Evolutionary conservation across 371 early-diverging fungal species (phyloP).

Genomic region (Chytridiales sp.): DNA sequence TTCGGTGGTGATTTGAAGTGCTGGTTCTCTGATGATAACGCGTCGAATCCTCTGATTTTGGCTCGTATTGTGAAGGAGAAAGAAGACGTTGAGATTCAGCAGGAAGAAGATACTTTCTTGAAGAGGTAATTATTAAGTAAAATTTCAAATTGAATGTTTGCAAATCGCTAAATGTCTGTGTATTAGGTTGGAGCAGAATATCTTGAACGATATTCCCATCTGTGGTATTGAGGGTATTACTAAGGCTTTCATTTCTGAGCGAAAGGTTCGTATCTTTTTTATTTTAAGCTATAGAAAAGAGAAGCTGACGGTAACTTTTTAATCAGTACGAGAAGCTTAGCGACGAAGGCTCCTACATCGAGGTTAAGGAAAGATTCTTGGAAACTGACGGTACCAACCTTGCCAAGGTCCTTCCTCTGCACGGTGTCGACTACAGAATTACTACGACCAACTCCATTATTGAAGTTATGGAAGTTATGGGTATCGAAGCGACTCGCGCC

Average conservation of each 20-base stretch:
- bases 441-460: slow-evolving; percentile 92
- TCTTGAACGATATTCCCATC: slow-evolving; percentile 84
- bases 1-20: slow-evolving; percentile 73
- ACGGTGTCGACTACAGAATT: slow-evolving; percentile 78
- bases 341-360: slow-evolving; percentile 69
- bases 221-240: slow-evolving; percentile 89
- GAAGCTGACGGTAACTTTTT: too few species aligned
- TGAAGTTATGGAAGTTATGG: slow-evolving; percentile 93
- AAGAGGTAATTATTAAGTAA: slow-evolving; percentile 44
- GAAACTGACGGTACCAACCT: slow-evolving; percentile 98
- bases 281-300: neutral
- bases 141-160: neutral
- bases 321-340: slow-evolving; percentile 32
- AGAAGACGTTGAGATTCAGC: slow-evolving; percentile 51
- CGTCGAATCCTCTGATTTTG: slow-evolving; percentile 85
- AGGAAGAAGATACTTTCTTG: slow-evolving; percentile 89
- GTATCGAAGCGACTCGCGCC: slow-evolving; percentile 97
- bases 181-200: slow-evolving; percentile 67
- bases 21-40: slow-evolving; percentile 93
- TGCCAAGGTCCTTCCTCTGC: slow-evolving; percentile 80
- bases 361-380: slow-evolving; percentile 78
- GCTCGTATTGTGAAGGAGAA: slow-evolving; percentile 72
- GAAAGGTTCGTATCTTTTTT: slow-evolving; percentile 47
- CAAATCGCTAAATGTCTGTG: neutral
- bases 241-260: slow-evolving; percentile 90